phyloP scores from a whole-genome alignment of 2,329 filamentous ascomycete species.

The Claviceps citrina region DNA sequence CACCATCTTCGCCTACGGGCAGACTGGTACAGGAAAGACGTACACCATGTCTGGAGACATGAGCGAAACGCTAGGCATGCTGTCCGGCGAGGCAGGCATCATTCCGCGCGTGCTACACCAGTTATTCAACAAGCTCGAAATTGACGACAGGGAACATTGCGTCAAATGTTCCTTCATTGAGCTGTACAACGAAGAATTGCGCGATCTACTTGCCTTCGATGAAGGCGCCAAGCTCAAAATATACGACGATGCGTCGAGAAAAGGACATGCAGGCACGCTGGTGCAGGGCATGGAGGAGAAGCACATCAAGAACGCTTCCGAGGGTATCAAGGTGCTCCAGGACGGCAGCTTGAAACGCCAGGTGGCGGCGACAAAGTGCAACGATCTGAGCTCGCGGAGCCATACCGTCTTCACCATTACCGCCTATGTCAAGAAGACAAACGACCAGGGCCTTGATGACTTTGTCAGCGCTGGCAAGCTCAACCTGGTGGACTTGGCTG shows the following conservation, averaged over 20 bases:
- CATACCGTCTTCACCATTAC: constrained; percentile 97
- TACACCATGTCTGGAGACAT: constrained; percentile 99
- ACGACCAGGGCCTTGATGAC: constrained; percentile 74
- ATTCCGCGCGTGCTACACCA: constrained; percentile 81
- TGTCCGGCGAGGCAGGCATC: constrained; percentile 86
- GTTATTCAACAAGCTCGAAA: constrained; percentile 71
- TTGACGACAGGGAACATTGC: constrained; percentile 64
- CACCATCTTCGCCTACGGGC: constrained; percentile 96
- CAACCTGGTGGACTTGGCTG: constrained; percentile 90
- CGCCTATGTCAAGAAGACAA: constrained; percentile 68
- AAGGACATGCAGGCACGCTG: constrained; percentile 68
- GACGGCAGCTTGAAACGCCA: constrained; percentile 85
- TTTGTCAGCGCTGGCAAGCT: constrained; percentile 84
- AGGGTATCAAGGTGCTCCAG: constrained; percentile 79
- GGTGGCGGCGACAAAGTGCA: constrained; percentile 99
- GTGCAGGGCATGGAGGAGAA: constrained; percentile 98
- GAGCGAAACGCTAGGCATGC: constrained; percentile 66
- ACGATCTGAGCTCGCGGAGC: constrained; percentile 90
- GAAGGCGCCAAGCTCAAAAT: constrained; percentile 84
- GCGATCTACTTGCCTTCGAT: constrained; percentile 71
- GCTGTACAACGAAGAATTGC: constrained; percentile 92
- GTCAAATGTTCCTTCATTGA: constrained; percentile 99
- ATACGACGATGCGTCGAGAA: constrained; percentile 76
- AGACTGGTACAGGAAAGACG: constrained; percentile 95
- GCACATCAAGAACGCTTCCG: constrained; percentile 70